These are phyloP conservation scores for Eimeria acervulina DNA, from an alignment of 169 alveolate species.

Conservation along the genomic window DNA sequence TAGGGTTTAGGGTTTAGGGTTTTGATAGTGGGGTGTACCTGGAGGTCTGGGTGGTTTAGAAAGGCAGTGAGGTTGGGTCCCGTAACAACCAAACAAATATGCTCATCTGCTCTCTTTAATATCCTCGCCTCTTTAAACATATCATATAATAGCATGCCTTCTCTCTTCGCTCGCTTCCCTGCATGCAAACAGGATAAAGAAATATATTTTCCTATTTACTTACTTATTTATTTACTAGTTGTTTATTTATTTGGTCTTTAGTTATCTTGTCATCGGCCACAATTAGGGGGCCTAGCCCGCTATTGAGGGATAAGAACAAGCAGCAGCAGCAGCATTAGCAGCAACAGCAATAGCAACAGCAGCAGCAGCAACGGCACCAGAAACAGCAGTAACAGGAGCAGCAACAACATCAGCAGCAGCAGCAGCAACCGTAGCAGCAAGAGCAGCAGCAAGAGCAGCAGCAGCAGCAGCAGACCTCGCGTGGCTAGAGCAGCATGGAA, in stretches of 20 bases:
- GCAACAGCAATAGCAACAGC: too few species aligned
- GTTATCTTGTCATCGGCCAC: too few species aligned
- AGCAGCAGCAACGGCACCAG: too few species aligned
- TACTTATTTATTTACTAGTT: too few species aligned
- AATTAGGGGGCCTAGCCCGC: neutral
- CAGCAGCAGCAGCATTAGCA: too few species aligned
- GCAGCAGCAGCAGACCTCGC: too few species aligned
- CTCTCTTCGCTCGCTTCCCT: conserved; percentile 77
- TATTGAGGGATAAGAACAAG: neutral
- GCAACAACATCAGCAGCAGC: neutral
- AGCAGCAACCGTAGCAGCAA: too few species aligned
- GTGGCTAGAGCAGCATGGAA: conserved; percentile 69
- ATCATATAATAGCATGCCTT: conserved; percentile 69
- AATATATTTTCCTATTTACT: too few species aligned
- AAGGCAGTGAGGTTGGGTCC: conserved; percentile 75
- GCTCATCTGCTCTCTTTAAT: conserved; percentile 69
- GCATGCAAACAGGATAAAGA: neutral
- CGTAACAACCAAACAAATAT: conserved; percentile 71
- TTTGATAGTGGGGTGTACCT: too few species aligned
- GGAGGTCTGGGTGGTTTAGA: conserved; percentile 75
- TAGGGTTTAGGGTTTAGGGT: too few species aligned
- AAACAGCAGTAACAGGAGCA: neutral
- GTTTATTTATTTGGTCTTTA: too few species aligned
- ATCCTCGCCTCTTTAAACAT: conserved; percentile 57
- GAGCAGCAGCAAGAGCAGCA: neutral